Conservation (phyloP, 345 rosid genomes). For the Lagerstroemia speciosa region DNA sequence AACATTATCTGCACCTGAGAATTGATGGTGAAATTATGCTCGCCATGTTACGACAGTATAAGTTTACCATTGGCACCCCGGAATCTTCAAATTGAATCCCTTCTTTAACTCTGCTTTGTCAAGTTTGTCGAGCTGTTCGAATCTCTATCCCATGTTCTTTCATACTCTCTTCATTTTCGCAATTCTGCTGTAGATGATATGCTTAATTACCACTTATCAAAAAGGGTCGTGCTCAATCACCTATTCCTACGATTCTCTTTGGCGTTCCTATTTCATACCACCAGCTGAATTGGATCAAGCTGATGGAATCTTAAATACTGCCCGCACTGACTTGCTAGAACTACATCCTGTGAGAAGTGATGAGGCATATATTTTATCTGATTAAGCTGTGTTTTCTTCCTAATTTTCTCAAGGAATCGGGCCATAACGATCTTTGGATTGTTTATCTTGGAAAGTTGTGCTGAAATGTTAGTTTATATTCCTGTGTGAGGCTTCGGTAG, state of each 20-base stretch:
- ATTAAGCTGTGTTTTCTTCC: neutral
- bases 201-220: neutral
- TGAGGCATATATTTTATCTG: neutral
- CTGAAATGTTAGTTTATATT: neutral
- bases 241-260: neutral
- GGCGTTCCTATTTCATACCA: neutral
- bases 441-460: neutral
- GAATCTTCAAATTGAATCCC: neutral
- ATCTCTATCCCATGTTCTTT: neutral
- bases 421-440: neutral
- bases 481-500: neutral
- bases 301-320: neutral
- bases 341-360: neutral
- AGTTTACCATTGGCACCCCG: neutral
- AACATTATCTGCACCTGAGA: neutral
- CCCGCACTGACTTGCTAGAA: too few relatives aligned
- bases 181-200: neutral
- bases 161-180: neutral
- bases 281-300: neutral
- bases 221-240: neutral
- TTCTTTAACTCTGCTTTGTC: neutral
- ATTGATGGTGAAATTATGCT: neutral
- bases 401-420: neutral
- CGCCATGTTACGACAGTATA: neutral
- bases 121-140: neutral